Evolutionary conservation across 345 rosid genomes (phyloP), one percentile per base, ranked within the genome.

Genomic region (Trapa bicornis): DNA sequence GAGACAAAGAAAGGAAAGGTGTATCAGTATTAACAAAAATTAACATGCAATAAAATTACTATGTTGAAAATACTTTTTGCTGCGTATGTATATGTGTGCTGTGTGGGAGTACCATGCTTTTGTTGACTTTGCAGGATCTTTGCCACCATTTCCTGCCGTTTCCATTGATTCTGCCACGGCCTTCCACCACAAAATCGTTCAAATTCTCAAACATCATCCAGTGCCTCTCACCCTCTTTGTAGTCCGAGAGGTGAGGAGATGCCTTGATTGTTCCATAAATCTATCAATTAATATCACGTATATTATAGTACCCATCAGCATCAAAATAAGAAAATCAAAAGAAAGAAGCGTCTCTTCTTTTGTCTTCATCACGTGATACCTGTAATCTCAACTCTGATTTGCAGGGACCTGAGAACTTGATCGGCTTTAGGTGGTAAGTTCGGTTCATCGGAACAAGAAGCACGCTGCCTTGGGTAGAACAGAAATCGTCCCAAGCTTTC

Each of bases 111-210:
- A 93, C 98, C 62, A 83, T 82, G 45, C 66, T 15, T 73, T 83
- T 75, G 80, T 90, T 84, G 75, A 88, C 74, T 80, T 93, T 93
- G 86, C 98, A 90, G 43, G 97, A 93, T 2, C 82, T 83, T 71
- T 71, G 62, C 98, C 98, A 93, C 98, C 98, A 93, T 32, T 73
- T 78, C 17, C 75, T 67, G 8, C 98, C 98, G 74, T 83, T 90
- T 22, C 98, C 98, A 53, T 93, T 65, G 73, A 93, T 87, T 71
- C 75, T 79, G 52, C 98, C 98, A n/a, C 96, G 91, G 37, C 98
- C 98, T 75, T 75, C 86, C 11, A 93, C 84, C 61, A 75, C 75
- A 37, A 93, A 81, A 67, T 87, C 80, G 38, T 68, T 16, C 5
- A 93, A 82, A 64, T 71, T 73, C 1, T 83, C 66, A 54, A 90